These are phyloP conservation scores for Penicillium egyptiacum DNA, from an alignment of 495 filamentous ascomycete species.

Conservation along the genomic window DNA sequence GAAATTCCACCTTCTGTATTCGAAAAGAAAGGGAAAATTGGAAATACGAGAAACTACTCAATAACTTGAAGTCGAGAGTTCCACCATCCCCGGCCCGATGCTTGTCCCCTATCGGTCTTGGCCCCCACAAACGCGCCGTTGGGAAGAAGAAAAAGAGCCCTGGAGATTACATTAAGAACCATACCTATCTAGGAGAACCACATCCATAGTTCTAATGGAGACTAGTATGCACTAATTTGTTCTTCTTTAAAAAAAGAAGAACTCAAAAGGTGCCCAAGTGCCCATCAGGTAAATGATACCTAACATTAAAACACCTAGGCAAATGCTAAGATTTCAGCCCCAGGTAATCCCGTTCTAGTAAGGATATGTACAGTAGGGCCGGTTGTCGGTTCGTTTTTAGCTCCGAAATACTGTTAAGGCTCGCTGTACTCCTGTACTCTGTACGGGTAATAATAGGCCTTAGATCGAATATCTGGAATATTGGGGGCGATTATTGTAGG, in stretches of 20 bases:
- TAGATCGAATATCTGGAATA: background rate
- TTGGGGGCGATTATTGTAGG: background rate
- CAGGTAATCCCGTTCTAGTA: background rate
- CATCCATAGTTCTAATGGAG: background rate
- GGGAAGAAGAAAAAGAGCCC: background rate
- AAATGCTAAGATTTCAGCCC: background rate
- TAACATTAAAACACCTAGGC: background rate
- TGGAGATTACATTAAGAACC: background rate
- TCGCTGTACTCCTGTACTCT: background rate
- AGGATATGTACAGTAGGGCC: background rate
- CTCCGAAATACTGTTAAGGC: background rate
- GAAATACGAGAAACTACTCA: slow-evolving; percentile 1
- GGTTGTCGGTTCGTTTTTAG: slow-evolving; percentile 1
- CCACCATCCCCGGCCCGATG: slow-evolving; percentile 14
- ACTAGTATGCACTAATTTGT: background rate
- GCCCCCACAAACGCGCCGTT: slow-evolving; percentile 32
- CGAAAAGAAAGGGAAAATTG: background rate
- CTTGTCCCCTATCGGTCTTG: slow-evolving; percentile 11
- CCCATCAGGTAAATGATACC: background rate
- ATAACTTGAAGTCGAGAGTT: background rate
- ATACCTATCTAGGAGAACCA: too few species aligned
- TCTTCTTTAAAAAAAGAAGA: background rate
- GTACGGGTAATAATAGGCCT: background rate
- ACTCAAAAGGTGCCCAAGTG: background rate
- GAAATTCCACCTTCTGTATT: background rate